Conservation (phyloP, 2,329 filamentous ascomycete species). For the Xylogone sp. region DNA sequence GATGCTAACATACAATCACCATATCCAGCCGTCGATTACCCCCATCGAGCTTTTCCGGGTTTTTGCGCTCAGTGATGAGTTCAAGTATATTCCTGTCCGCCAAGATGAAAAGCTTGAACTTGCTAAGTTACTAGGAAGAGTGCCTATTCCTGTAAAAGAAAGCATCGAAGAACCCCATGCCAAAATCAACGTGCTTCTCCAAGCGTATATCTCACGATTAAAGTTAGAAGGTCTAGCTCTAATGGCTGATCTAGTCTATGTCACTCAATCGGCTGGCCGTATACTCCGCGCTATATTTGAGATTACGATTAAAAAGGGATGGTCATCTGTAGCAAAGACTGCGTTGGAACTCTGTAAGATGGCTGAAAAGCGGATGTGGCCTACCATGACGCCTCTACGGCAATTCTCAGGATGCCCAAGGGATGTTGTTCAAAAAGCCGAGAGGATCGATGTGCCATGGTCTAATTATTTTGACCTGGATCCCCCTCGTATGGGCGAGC, state of each 20-base stretch:
- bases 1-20: conserved; percentile 95
- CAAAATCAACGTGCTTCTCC: conserved; percentile 96
- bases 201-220: conserved; percentile 93
- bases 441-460: conserved; percentile 94
- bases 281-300: conserved; percentile 95
- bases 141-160: conserved; percentile 96
- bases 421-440: conserved; percentile 87
- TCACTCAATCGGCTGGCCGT: conserved; percentile 95
- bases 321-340: conserved; percentile 88
- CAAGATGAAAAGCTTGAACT: conserved; percentile 97
- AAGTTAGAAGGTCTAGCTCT: conserved; percentile 90
- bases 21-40: conserved; percentile 88
- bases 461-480: conserved; percentile 93
- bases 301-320: conserved; percentile 95
- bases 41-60: conserved; percentile 96
- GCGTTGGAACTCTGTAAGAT: conserved; percentile 96
- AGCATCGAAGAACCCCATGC: conserved; percentile 94
- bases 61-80: conserved; percentile 93
- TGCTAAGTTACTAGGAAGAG: conserved; percentile 81
- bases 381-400: conserved; percentile 91
- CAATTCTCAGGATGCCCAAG: conserved; percentile 81
- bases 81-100: conserved; percentile 97
- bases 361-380: conserved; percentile 99
- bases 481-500: conserved; percentile 91
- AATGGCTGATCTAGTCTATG: conserved; percentile 98